Evolutionary conservation across 352 stramenopile genomes (phyloP).

Genomic region (Peronospora belbahrii): DNA sequence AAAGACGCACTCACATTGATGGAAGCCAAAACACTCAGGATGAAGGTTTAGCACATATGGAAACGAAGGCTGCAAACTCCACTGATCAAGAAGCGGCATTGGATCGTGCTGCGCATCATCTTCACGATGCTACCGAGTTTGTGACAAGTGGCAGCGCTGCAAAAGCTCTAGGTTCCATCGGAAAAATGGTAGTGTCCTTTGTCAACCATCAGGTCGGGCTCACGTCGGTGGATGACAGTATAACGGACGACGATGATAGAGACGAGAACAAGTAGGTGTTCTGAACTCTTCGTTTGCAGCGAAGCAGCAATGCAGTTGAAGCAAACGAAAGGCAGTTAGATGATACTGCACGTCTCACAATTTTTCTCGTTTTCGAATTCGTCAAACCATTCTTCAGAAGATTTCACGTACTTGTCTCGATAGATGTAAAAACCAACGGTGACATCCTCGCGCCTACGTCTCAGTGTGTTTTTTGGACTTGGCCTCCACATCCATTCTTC

Average conservation of each 20-base stretch:
- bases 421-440: constrained; percentile 4
- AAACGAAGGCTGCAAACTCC: not conserved
- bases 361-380: not conserved
- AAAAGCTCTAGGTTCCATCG: constrained; percentile 1
- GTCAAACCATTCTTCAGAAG: not conserved
- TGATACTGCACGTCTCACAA: constrained; percentile 5
- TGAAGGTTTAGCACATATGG: not conserved
- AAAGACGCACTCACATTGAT: not conserved
- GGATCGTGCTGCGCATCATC: not conserved
- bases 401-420: constrained; percentile 3
- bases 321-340: constrained; percentile 1
- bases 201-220: not conserved
- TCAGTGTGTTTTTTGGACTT: constrained; percentile 4
- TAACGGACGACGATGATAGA: not conserved
- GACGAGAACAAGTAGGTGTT: no score
- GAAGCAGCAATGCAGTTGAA: not conserved
- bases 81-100: not conserved
- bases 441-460: constrained; percentile 14
- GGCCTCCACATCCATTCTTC: constrained; percentile 4
- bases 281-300: not conserved
- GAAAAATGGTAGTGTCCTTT: not conserved
- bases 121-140: constrained; percentile 1
- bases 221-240: not conserved
- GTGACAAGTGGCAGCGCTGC: not conserved
- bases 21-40: not conserved